These are phyloP conservation scores for Artemisia annua DNA, from an alignment of 129 eudicot genomes.

Conservation along the genomic window DNA sequence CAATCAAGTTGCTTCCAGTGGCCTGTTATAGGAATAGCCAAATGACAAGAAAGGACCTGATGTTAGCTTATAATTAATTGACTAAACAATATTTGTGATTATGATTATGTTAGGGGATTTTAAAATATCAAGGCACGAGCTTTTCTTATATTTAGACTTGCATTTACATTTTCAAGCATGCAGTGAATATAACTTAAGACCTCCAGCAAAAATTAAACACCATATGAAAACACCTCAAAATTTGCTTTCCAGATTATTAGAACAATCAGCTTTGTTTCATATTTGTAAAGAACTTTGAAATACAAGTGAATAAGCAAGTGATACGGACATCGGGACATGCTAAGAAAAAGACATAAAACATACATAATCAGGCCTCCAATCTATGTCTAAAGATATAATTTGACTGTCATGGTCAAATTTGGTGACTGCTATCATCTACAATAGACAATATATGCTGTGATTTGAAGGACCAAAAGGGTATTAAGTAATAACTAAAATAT, in stretches of 20 bases:
- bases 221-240: background rate
- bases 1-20: conserved; percentile 35
- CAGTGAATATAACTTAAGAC: conserved; percentile 4
- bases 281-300: background rate
- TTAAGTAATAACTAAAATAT: background rate
- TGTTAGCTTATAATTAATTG: background rate
- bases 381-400: background rate
- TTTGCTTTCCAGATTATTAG: background rate
- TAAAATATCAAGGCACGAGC: background rate
- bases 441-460: background rate
- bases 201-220: background rate
- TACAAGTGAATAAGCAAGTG: background rate
- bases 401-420: conserved; percentile 1
- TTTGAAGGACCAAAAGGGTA: background rate
- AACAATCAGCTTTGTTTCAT: background rate
- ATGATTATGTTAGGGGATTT: background rate
- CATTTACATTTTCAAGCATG: background rate
- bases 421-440: background rate
- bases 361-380: background rate
- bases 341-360: background rate
- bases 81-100: background rate
- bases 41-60: conserved; percentile 11
- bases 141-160: background rate
- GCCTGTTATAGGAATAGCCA: conserved; percentile 41
- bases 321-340: conserved; percentile 7